Evolutionary conservation across 2,329 filamentous ascomycete species (phyloP).

Genomic region (Magnaporthiopsis poae): DNA sequence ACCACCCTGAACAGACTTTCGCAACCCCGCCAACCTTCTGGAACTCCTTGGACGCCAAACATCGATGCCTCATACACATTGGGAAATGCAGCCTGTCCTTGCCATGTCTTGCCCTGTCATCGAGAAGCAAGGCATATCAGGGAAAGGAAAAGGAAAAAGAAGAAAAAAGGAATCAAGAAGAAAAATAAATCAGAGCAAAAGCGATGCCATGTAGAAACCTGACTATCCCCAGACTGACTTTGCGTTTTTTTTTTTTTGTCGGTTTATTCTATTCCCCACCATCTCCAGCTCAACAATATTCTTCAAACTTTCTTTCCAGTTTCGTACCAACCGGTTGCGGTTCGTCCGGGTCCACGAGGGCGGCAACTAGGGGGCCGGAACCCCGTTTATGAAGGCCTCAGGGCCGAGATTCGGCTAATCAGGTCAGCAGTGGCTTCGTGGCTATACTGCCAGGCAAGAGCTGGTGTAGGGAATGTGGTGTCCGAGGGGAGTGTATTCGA

Average conservation of each 20-base stretch:
- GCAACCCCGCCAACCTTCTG: neutral
- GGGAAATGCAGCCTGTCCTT: neutral
- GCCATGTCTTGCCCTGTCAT: neutral
- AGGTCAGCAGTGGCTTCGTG: conserved; percentile 8
- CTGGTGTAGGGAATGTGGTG: neutral
- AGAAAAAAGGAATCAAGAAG: neutral
- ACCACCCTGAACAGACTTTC: neutral
- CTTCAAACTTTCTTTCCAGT: neutral
- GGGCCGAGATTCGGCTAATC: conserved; percentile 9
- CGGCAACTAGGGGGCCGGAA: neutral
- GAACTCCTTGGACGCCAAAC: neutral
- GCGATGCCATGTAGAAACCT: neutral
- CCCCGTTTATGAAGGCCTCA: conserved; percentile 9
- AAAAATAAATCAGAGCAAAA: neutral
- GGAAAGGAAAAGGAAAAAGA: neutral
- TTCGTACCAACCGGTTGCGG: neutral
- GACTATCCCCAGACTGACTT: no score
- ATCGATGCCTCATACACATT: neutral
- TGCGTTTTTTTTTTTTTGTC: neutral
- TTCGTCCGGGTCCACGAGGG: neutral
- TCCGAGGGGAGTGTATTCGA: neutral
- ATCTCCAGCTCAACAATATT: neutral
- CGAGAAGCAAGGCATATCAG: neutral
- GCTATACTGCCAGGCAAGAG: neutral
- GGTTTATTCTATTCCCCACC: neutral